phyloP scores from a whole-genome alignment of 495 filamentous ascomycete genomes.

The Aspergillus campestris region DNA sequence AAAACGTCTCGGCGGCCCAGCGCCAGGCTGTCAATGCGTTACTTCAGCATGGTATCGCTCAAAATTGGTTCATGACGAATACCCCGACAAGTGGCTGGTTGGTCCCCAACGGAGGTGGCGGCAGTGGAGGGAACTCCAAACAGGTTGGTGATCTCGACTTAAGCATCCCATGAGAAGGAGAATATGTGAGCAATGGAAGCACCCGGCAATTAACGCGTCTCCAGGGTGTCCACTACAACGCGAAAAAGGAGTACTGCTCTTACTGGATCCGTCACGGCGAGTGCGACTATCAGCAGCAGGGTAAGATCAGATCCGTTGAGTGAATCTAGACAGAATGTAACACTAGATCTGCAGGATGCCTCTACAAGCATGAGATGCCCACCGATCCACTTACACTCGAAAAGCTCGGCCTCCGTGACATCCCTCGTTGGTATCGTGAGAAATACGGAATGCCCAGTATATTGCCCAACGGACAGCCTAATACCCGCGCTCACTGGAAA shows the following conservation, averaged over 20 bases:
- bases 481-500: slow-evolving; percentile 12
- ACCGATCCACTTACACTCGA: slow-evolving; percentile 48
- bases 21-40: slow-evolving; percentile 15
- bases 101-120: slow-evolving; percentile 5
- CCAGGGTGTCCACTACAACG: slow-evolving; percentile 4
- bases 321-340: slow-evolving; percentile 1
- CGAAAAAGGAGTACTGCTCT: slow-evolving; percentile 71
- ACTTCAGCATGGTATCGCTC: slow-evolving; percentile 12
- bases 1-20: slow-evolving; percentile 13
- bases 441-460: slow-evolving; percentile 29
- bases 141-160: slow-evolving; percentile 16
- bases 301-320: slow-evolving; percentile 9
- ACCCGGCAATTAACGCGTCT: not conserved
- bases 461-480: slow-evolving; percentile 9
- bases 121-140: slow-evolving; percentile 3
- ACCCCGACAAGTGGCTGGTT: slow-evolving; percentile 10
- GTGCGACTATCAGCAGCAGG: slow-evolving; percentile 77
- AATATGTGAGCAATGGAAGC: not conserved
- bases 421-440: slow-evolving; percentile 51
- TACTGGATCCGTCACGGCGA: slow-evolving; percentile 79
- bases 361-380: slow-evolving; percentile 85
- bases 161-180: too few relatives aligned
- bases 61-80: slow-evolving; percentile 7
- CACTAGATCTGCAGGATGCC: slow-evolving; percentile 45
- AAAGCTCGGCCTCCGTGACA: slow-evolving; percentile 49